Evolutionary conservation across 148 eudicot species (phyloP).

Genomic region (Spergularia bocconei): DNA sequence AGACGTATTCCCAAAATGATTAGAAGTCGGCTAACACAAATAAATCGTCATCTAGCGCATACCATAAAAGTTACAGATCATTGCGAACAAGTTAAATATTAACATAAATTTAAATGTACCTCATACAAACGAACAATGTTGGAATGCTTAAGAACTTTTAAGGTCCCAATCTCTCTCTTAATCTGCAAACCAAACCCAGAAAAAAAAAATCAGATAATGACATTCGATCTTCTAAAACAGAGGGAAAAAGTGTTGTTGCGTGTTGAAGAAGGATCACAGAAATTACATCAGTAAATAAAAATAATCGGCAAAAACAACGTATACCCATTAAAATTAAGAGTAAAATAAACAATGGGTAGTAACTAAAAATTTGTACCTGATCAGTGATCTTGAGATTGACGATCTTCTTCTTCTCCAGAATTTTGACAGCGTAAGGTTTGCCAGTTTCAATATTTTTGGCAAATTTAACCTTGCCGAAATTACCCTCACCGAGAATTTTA

Average conservation of each 20-base stretch:
- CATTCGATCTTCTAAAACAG: too few species aligned
- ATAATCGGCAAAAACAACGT: background rate
- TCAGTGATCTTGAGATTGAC: conserved; percentile 64
- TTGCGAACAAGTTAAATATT: too few species aligned
- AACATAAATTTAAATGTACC: conserved; percentile 32
- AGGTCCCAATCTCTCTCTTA: conserved; percentile 86
- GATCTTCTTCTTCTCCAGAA: conserved; percentile 66
- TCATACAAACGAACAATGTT: conserved; percentile 82
- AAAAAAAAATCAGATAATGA: background rate
- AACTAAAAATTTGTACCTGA: conserved; percentile 40
- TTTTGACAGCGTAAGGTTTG: conserved; percentile 65
- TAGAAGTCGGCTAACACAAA: too few species aligned
- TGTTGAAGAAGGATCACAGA: background rate
- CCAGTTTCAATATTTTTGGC: conserved; percentile 66
- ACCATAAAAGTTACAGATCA: too few species aligned
- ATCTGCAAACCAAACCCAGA: conserved; percentile 46
- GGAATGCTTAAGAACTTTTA: conserved; percentile 87
- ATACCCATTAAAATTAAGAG: conserved; percentile 8
- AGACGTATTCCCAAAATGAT: too few species aligned
- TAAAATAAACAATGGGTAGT: background rate
- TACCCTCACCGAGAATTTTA: conserved; percentile 77
- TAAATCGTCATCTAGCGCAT: too few species aligned
- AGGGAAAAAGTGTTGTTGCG: too few species aligned
- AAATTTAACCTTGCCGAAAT: conserved; percentile 81
- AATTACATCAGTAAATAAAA: background rate